Conservation (phyloP, 306 rosid species). For the Corylus americana region DNA sequence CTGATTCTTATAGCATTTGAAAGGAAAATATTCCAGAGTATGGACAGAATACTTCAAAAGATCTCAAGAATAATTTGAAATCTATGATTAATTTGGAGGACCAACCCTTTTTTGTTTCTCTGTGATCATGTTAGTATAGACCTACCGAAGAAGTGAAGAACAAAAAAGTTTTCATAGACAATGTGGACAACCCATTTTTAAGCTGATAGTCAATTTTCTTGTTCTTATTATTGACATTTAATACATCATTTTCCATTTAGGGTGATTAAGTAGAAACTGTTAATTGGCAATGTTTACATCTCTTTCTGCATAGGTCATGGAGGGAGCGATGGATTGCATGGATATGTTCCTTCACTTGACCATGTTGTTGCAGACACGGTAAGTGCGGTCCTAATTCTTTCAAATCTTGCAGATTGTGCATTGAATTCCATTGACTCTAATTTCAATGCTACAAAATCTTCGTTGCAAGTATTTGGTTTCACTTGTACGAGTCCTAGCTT, state of each 20-base stretch:
- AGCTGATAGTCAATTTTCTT: not conserved
- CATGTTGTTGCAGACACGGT: slow-evolving; percentile 97
- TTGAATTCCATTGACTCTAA: too few species aligned
- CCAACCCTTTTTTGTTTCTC: not conserved
- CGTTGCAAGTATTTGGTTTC: not conserved
- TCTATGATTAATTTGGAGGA: not conserved
- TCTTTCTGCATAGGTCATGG: slow-evolving; percentile 76
- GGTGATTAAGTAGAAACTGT: not conserved
- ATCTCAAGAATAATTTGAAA: not conserved
- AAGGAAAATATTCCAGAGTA: not conserved
- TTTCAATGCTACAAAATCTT: not conserved
- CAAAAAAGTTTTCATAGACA: not conserved
- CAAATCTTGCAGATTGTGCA: not conserved
- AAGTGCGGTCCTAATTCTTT: slow-evolving; percentile 27
- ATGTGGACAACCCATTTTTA: not conserved
- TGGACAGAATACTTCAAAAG: not conserved
- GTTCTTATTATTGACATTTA: not conserved
- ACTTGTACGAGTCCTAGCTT: not conserved
- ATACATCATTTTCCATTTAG: slow-evolving; percentile 1
- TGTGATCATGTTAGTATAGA: not conserved
- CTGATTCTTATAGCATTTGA: not conserved
- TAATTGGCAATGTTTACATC: slow-evolving; percentile 6
- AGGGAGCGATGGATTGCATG: slow-evolving; percentile 99
- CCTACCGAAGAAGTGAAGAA: not conserved
- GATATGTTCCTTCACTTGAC: slow-evolving; percentile 97